Evolutionary conservation across 345 rosid species (phyloP), one percentile per base, ranked within the genome.

Genomic region (Stellera chamaejasme): DNA sequence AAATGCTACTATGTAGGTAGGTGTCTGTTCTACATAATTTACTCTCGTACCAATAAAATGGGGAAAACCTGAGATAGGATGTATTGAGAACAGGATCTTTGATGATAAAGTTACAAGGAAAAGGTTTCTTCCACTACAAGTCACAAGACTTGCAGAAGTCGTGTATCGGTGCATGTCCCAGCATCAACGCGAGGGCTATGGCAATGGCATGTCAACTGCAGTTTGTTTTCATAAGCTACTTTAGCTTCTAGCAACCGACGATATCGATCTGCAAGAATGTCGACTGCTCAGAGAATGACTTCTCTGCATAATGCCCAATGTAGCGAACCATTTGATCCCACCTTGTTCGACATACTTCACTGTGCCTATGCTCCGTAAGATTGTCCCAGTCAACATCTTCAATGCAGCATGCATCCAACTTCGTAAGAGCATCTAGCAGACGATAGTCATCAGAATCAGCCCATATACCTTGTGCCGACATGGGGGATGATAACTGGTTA

Each of bases 301-400:
- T 76, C 45, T 47, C 64, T 32, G 52, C 58, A 1, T 69, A 55
- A 5, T 63, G 42, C 25, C 79, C 90, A 9, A 88, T 72, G 66
- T 85, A 72, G 50, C 45, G 72, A 63, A 76, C 81, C 86, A 87
- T 84, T 75, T 87, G 87, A 64, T 65, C 61, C 92, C 90, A 91
- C 53, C 90, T 63, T 68, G 68, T 75, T 39, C 76, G 73, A 66
- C 96, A 88, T 15, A 73, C 3, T 27, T 79, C 81, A 11, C 92
- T 96, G 19, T 80, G 52, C 60, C 88, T 65, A 60, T 70, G 70
- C 50, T 85, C 85, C 39, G 88, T 51, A 49, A 91, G 83, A 60
- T 51, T 14, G 61, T 88, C 90, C 96, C 96, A 85, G 55, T 83
- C 96, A 10, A 91, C 86, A 52, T 90, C 89, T 45, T 87, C 91